Conservation (phyloP, 768 basidiomycete species). For the Auricularia sp. region DNA sequence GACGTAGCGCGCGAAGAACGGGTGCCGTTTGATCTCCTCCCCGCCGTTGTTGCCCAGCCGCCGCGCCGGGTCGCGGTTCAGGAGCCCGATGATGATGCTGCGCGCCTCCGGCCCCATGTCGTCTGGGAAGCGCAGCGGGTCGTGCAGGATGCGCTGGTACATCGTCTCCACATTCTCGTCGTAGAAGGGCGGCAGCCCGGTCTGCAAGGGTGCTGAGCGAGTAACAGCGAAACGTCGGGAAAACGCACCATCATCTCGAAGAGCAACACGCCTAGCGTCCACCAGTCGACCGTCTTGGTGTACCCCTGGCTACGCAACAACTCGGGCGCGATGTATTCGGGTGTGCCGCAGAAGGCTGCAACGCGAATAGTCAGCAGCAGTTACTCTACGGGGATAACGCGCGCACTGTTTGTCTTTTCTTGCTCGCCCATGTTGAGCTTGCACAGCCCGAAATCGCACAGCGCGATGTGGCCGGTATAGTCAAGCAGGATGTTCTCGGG, state of each 20-base stretch:
- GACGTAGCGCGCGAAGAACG: conserved; percentile 90
- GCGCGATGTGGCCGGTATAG: conserved; percentile 94
- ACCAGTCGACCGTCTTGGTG: conserved; percentile 98
- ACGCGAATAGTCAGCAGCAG: neutral
- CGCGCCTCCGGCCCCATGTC: conserved; percentile 84
- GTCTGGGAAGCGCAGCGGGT: conserved; percentile 84
- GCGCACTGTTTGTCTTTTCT: conserved; percentile 91
- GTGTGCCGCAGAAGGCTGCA: conserved; percentile 92
- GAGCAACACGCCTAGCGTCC: conserved; percentile 92
- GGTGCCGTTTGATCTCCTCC: conserved; percentile 91
- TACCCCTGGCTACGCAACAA: conserved; percentile 94
- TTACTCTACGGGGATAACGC: neutral
- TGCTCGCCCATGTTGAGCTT: conserved; percentile 96
- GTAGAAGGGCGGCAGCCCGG: conserved; percentile 96
- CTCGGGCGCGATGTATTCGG: conserved; percentile 97
- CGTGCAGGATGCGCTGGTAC: conserved; percentile 91
- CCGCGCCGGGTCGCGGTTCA: conserved; percentile 79
- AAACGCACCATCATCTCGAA: conserved; percentile 86
- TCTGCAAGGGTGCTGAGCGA: conserved; percentile 33
- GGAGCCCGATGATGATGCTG: conserved; percentile 77
- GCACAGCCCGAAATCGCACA: conserved; percentile 96
- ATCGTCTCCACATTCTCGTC: conserved; percentile 98
- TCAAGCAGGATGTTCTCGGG: conserved; percentile 97
- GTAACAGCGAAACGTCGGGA: conserved; percentile 12
- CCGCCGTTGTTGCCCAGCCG: conserved; percentile 88